Percentiles rank a stretch among this genome's conserved stretches.
Conservation (phyloP, 2,329 filamentous ascomycete species). For the Colletotrichum ledebouriae region DNA sequence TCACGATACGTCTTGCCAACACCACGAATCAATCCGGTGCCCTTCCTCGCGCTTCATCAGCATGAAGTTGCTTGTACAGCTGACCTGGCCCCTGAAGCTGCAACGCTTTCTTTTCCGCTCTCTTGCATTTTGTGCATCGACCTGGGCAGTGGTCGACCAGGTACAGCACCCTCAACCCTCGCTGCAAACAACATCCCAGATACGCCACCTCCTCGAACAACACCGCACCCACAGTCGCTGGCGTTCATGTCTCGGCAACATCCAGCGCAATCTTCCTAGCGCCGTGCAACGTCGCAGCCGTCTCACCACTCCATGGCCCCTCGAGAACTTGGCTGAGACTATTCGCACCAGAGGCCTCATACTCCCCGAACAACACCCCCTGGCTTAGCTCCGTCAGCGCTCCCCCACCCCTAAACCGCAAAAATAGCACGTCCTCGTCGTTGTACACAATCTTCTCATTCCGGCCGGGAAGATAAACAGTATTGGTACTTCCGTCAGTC, state of each 20-base stretch:
- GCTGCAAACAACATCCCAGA: slow-evolving; percentile 49
- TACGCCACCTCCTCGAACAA: slow-evolving; percentile 48
- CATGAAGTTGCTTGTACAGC: slow-evolving; percentile 46
- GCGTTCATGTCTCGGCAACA: slow-evolving; percentile 47
- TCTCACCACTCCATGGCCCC: slow-evolving; percentile 49
- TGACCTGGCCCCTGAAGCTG: slow-evolving; percentile 43
- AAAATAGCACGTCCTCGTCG: slow-evolving; percentile 47
- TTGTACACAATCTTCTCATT: slow-evolving; percentile 45
- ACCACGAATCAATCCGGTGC: slow-evolving; percentile 48
- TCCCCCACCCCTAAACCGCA: slow-evolving; percentile 46
- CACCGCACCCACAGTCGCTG: slow-evolving; percentile 36
- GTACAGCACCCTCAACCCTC: slow-evolving; percentile 49
- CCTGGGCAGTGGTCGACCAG: slow-evolving; percentile 49
- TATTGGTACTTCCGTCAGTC: slow-evolving; percentile 41
- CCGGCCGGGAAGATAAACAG: slow-evolving; percentile 47
- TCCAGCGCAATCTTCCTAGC: slow-evolving; percentile 49
- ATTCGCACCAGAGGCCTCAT: slow-evolving; percentile 25
- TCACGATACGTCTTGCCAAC: slow-evolving; percentile 50
- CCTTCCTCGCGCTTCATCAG: slow-evolving; percentile 41
- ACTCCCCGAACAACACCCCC: slow-evolving; percentile 33
- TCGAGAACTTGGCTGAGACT: slow-evolving; percentile 45
- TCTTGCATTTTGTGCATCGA: slow-evolving; percentile 45
- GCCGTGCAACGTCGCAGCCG: slow-evolving; percentile 46
- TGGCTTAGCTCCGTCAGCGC: slow-evolving; percentile 26
- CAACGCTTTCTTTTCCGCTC: slow-evolving; percentile 27